Conservation (phyloP, 345 rosid species). For the Euphorbia tirucalli region DNA sequence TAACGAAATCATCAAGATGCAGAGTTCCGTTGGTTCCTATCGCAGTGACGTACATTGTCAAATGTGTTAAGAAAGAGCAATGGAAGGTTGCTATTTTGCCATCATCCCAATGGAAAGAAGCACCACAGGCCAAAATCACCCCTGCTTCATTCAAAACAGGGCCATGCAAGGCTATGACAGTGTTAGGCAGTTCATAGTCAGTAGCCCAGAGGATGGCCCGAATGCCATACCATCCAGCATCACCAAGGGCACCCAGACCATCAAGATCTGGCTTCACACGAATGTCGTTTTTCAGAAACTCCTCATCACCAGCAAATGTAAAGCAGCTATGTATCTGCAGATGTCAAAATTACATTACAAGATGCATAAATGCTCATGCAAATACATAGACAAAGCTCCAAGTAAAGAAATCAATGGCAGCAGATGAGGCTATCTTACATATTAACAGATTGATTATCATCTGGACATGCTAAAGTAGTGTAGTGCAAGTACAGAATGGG, state of each 20-base stretch:
- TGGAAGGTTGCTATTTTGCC: conserved; percentile 57
- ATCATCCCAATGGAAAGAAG: conserved; percentile 64
- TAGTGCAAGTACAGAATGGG: background rate
- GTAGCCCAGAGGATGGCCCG: conserved; percentile 54
- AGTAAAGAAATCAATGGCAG: too few relatives aligned
- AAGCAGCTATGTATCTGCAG: conserved; percentile 62
- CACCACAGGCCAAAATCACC: conserved; percentile 66
- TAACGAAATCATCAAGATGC: conserved; percentile 57
- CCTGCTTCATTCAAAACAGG: conserved; percentile 57
- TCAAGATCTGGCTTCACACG: conserved; percentile 90
- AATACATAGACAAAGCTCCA: background rate
- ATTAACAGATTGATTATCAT: too few relatives aligned
- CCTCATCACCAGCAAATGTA: conserved; percentile 43
- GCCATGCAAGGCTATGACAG: conserved; percentile 46
- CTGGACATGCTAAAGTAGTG: too few relatives aligned
- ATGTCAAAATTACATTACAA: conserved; percentile 2
- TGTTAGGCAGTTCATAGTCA: conserved; percentile 64
- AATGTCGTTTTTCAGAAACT: conserved; percentile 59
- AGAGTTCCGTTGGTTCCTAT: conserved; percentile 64
- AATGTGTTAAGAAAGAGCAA: conserved; percentile 70
- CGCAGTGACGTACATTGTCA: conserved; percentile 73
- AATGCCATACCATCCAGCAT: conserved; percentile 83
- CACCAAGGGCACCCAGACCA: conserved; percentile 81
- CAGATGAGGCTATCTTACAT: too few relatives aligned
- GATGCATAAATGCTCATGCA: background rate